Evolutionary conservation across 305 asterid species (phyloP).

Genomic region (Fraxinus albicans): DNA sequence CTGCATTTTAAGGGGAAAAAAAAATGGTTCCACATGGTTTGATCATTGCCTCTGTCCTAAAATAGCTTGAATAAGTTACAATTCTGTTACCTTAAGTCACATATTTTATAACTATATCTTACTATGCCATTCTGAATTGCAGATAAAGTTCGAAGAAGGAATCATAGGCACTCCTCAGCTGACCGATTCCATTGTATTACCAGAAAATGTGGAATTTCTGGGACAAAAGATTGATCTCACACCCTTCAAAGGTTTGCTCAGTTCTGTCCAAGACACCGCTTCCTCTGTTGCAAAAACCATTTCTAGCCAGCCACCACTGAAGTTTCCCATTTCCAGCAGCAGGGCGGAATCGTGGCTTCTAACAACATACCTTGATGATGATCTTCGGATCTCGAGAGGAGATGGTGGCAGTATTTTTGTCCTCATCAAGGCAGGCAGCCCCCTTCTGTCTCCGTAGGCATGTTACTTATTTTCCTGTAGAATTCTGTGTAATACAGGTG

Average conservation of each 20-base stretch:
- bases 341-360: conserved; percentile 84
- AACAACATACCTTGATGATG: conserved; percentile 81
- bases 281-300: conserved; percentile 75
- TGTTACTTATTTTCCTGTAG: neutral
- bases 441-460: conserved; percentile 47
- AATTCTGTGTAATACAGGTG: neutral
- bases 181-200: conserved; percentile 79
- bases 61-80: neutral
- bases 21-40: neutral
- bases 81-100: neutral
- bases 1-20: neutral
- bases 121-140: conserved; percentile 19
- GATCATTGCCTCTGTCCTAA: neutral
- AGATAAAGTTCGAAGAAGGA: conserved; percentile 85
- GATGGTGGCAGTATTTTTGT: conserved; percentile 87
- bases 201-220: conserved; percentile 69
- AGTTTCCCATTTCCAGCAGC: conserved; percentile 56
- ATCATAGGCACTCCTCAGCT: conserved; percentile 87
- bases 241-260: conserved; percentile 73
- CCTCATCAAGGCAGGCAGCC: conserved; percentile 70
- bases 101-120: neutral
- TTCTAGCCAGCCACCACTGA: conserved; percentile 74
- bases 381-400: conserved; percentile 82
- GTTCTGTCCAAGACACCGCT: conserved; percentile 82
- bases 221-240: conserved; percentile 85